Evolutionary conservation across 345 rosid genomes (phyloP), one percentile per base, ranked within the genome.

Genomic region (Gossypium raimondii): DNA sequence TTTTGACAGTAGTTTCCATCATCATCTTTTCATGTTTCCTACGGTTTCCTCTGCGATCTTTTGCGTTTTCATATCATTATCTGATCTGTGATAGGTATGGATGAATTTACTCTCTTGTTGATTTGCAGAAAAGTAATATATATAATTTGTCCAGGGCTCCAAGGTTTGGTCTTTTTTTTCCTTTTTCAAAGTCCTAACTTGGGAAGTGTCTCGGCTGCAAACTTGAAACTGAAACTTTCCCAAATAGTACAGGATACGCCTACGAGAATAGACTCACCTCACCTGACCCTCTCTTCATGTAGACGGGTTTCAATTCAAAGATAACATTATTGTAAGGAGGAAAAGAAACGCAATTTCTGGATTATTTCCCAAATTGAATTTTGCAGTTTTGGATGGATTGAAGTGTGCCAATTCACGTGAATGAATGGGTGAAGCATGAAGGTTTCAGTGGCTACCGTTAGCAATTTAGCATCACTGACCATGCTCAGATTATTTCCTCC

Each of bases 371-470:
- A 34, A 34, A 5, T 25, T 67, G 24, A 12, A 51, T 62, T 76
- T 38, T 76, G 81, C 79, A 94, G 97, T 94, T 79, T 75, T 94
- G 83, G 97, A 94, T 74, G 98, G 97, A 55, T 77, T 94, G 74
- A 94, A 94, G 86, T 92, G 92, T 80, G 97, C 97, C 82, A 34
- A 80, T 43, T 95, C 98, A 44, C 99, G 38, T 34, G 38, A 34
- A 95, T 62, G 99, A 92, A 72, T 95, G 97, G 96, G 97, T 92
- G 81, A 92, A 95, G 83, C 94, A 87, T 84, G 97, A 95, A 62
- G 99, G 96, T 72, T 34, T 67, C 86, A 50, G 96, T 91, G 66
- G 97, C 97, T 68, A 85, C 89, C 2, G 71, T 95, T 79, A 97
- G 99, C 77, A 91, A 92, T 83, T 95, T 79, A 98, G 99, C 78